A percentile compares a stretch with the other conserved stretches of the same genome.
phyloP scores from a whole-genome alignment of 148 eudicot genomes.

The Arctostaphylos glauca region DNA sequence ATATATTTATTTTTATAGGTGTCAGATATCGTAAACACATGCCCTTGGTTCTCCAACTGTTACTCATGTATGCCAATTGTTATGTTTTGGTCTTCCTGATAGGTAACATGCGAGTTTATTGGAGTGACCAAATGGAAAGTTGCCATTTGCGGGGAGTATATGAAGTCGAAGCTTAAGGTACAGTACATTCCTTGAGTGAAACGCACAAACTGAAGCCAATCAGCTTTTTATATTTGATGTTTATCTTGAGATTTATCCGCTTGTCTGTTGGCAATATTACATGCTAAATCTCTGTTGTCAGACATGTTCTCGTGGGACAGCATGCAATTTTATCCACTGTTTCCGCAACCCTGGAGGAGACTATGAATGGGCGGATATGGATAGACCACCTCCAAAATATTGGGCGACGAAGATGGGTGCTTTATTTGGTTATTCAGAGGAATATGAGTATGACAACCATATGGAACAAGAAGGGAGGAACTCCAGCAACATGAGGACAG shows the following conservation, averaged over 20 bases:
- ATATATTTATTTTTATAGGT: not conserved
- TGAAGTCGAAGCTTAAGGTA: conserved; percentile 90
- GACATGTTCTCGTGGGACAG: conserved; percentile 87
- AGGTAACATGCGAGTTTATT: conserved; percentile 83
- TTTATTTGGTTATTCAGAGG: conserved; percentile 68
- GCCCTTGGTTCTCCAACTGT: not conserved
- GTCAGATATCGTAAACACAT: not conserved
- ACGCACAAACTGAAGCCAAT: not conserved
- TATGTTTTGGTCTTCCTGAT: conserved; percentile 15
- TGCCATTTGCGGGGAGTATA: conserved; percentile 94
- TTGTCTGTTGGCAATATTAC: not conserved
- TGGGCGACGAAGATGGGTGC: conserved; percentile 77
- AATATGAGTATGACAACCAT: conserved; percentile 30
- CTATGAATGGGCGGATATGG: conserved; percentile 98
- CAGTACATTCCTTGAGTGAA: not conserved
- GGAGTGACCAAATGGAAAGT: conserved; percentile 80
- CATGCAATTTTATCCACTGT: conserved; percentile 92
- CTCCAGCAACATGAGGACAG: conserved; percentile 25
- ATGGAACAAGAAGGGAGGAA: conserved; percentile 32
- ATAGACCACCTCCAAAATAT: conserved; percentile 80
- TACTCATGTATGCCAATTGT: conserved; percentile 13
- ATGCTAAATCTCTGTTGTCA: conserved; percentile 21
- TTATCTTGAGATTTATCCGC: conserved; percentile 1
- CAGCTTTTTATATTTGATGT: conserved; percentile 9
- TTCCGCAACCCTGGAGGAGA: conserved; percentile 95